Evolutionary conservation across 805 yeast genomes (phyloP).

Genomic region (Cyberlindnera petersonii): DNA sequence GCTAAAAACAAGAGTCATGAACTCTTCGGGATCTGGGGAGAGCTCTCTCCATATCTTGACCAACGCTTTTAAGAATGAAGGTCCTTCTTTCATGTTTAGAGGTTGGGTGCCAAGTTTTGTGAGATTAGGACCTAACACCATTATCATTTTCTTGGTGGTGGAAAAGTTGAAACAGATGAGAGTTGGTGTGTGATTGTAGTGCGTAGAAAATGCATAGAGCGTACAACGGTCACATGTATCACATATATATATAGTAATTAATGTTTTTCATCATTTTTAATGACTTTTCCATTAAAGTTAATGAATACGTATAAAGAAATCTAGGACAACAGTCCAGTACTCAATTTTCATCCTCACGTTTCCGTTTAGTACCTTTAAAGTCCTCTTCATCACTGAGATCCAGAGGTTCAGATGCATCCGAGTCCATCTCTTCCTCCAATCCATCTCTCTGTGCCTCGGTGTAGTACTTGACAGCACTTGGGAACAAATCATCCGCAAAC

Average conservation of each 20-base stretch:
- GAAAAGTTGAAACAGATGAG: constrained; percentile 57
- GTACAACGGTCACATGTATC: too few species aligned
- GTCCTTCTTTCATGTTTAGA: constrained; percentile 76
- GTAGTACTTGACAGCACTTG: constrained; percentile 79
- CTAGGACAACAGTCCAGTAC: too few species aligned
- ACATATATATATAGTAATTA: too few species aligned
- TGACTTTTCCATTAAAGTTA: too few species aligned
- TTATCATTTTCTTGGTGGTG: constrained; percentile 62
- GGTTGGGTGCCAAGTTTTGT: constrained; percentile 90
- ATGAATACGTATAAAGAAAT: too few species aligned
- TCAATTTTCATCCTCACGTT: constrained; percentile 10
- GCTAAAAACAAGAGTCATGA: constrained; percentile 84
- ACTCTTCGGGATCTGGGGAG: constrained; percentile 40
- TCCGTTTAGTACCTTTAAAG: constrained; percentile 14
- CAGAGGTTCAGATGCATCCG: constrained; percentile 53
- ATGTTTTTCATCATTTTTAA: too few species aligned
- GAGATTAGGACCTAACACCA: constrained; percentile 80
- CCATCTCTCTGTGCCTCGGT: constrained; percentile 68
- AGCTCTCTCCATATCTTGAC: constrained; percentile 49
- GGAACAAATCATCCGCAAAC: constrained; percentile 75
- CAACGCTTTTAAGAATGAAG: constrained; percentile 62
- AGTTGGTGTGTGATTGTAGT: constrained; percentile 45
- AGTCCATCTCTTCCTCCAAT: constrained; percentile 49
- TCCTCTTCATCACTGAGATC: constrained; percentile 31
- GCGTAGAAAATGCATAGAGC: too few species aligned